phyloP scores from a whole-genome alignment of 306 rosid genomes.

The Prunus armeniaca region DNA sequence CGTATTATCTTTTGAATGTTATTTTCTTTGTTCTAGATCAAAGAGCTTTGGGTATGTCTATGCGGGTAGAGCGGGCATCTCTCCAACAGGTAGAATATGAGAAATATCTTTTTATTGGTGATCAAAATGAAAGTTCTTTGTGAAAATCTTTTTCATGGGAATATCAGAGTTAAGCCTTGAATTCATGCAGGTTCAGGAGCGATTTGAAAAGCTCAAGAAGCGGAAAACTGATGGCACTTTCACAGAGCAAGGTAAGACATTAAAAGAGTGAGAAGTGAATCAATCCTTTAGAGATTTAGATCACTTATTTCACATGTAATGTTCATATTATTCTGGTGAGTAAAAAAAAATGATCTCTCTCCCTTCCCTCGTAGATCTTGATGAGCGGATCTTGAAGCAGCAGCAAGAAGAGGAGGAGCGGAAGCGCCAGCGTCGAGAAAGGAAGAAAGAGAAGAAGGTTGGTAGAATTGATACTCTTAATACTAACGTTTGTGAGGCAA shows the following conservation, averaged over 20 bases:
- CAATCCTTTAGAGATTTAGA: neutral
- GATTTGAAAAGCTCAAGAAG: conserved; percentile 84
- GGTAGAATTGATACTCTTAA: conserved; percentile 18
- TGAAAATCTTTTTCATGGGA: neutral
- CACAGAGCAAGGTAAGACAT: conserved; percentile 82
- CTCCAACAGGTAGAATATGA: conserved; percentile 64
- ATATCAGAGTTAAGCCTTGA: neutral
- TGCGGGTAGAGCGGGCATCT: conserved; percentile 95
- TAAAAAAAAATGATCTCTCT: neutral
- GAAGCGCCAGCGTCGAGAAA: conserved; percentile 86
- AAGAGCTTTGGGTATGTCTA: conserved; percentile 99
- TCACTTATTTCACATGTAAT: conserved; percentile 4
- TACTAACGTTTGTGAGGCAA: conserved; percentile 3
- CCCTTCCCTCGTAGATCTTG: conserved; percentile 58
- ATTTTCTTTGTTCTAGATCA: conserved; percentile 52
- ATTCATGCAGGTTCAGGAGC: conserved; percentile 73
- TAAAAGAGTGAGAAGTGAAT: neutral
- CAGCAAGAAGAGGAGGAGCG: conserved; percentile 98
- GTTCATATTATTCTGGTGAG: neutral
- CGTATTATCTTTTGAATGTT: conserved; percentile 21
- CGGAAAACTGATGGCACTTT: conserved; percentile 74
- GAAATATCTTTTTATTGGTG: conserved; percentile 7
- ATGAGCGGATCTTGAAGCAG: conserved; percentile 83
- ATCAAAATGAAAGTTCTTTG: neutral
- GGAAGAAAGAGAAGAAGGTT: conserved; percentile 91